Conservation (phyloP, 2,329 filamentous ascomycete genomes). For the Monosporascus sp. region DNA sequence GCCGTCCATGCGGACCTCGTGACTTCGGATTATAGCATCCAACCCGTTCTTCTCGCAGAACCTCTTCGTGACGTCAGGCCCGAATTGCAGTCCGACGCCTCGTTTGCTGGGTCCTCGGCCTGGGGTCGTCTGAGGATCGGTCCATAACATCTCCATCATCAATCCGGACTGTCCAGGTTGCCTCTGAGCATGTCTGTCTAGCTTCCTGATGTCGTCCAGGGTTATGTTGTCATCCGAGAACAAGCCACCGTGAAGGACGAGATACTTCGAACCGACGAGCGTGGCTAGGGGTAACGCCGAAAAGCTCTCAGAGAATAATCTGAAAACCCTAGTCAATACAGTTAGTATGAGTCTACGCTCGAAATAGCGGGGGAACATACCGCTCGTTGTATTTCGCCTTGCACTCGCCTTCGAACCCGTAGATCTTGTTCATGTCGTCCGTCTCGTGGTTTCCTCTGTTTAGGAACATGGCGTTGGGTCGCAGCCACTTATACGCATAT, state of each 20-base stretch:
- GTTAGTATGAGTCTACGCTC: slow-evolving; percentile 5
- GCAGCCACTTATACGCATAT: slow-evolving; percentile 95
- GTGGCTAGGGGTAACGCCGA: slow-evolving; percentile 89
- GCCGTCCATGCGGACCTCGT: slow-evolving; percentile 98
- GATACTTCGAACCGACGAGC: slow-evolving; percentile 81
- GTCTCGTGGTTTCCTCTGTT: slow-evolving; percentile 99
- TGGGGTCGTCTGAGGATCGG: slow-evolving; percentile 80
- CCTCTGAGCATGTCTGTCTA: slow-evolving; percentile 83
- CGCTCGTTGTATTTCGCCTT: slow-evolving; percentile 95
- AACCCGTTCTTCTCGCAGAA: slow-evolving; percentile 97
- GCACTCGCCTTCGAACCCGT: slow-evolving; percentile 97
- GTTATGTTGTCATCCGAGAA: slow-evolving; percentile 94
- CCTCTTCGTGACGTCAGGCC: slow-evolving; percentile 88
- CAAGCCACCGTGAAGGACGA: slow-evolving; percentile 88
- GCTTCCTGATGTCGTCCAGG: slow-evolving; percentile 87
- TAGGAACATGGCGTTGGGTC: slow-evolving; percentile 82
- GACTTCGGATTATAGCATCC: slow-evolving; percentile 90
- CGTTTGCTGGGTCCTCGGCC: slow-evolving; percentile 93
- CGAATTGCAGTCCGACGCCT: slow-evolving; percentile 94
- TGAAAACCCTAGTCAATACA: slow-evolving; percentile 62
- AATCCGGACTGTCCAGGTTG: slow-evolving; percentile 89
- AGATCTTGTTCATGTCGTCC: slow-evolving; percentile 98
- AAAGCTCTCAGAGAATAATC: slow-evolving; percentile 97
- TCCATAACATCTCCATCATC: slow-evolving; percentile 99
- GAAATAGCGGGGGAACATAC: slow-evolving; percentile 21